These are phyloP conservation scores for Starmerella bombi DNA, from an alignment of 805 yeast genomes.

Conservation along the genomic window DNA sequence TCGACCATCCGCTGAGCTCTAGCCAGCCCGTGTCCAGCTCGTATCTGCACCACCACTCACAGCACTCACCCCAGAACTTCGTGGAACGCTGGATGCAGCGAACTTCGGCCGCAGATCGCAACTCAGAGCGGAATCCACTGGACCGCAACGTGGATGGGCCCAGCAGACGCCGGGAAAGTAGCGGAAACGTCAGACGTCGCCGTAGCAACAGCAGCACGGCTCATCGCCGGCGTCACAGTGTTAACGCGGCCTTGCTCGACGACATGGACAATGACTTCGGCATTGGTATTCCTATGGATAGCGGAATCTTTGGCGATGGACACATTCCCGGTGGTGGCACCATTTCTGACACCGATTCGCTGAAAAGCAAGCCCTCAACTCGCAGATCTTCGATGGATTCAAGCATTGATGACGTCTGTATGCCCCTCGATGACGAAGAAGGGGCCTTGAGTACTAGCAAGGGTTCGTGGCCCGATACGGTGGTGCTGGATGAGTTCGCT, in stretches of 20 bases:
- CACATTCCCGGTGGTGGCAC: background rate
- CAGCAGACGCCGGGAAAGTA: background rate
- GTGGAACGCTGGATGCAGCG: slow-evolving; percentile 23
- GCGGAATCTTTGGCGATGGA: background rate
- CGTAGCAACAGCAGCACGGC: background rate
- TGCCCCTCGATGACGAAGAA: slow-evolving; percentile 48
- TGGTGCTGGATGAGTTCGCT: slow-evolving; percentile 62
- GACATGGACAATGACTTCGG: slow-evolving; percentile 15
- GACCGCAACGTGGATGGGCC: background rate
- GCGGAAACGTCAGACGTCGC: background rate
- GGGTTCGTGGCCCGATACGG: slow-evolving; percentile 68
- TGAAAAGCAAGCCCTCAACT: slow-evolving; percentile 47
- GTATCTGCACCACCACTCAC: slow-evolving; percentile 6
- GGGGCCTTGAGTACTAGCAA: slow-evolving; percentile 20
- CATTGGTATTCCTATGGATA: slow-evolving; percentile 19
- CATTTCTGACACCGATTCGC: slow-evolving; percentile 11
- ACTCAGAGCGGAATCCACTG: no score
- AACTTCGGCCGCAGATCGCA: background rate
- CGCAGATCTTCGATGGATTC: slow-evolving; percentile 48
- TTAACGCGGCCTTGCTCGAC: background rate
- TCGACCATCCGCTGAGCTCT: background rate
- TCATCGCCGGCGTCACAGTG: background rate
- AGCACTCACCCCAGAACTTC: slow-evolving; percentile 13
- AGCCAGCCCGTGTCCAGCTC: slow-evolving; percentile 5
- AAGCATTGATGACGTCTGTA: slow-evolving; percentile 83